Percentiles rank a stretch among this genome's conserved stretches.
Evolutionary conservation across 208 protist species (phyloP).

Genomic region (Wallacemonas sp.): DNA sequence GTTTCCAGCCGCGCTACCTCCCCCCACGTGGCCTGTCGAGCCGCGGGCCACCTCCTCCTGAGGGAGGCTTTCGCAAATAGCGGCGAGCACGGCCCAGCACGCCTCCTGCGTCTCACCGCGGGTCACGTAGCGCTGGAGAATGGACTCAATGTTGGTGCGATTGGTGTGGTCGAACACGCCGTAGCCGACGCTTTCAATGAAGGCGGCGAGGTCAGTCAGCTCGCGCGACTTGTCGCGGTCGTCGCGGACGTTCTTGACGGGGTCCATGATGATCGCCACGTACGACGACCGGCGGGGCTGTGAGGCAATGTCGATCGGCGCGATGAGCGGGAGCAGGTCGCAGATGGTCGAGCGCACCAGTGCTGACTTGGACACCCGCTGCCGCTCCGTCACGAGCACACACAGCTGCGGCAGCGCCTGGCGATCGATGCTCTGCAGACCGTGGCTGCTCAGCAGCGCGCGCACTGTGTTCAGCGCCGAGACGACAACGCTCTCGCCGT

Average conservation of each 20-base stretch:
- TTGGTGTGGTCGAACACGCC: slow-evolving; percentile 81
- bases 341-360: slow-evolving; percentile 79
- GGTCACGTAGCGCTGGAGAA: slow-evolving; percentile 87
- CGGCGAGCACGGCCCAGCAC: slow-evolving; percentile 87
- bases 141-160: slow-evolving; percentile 84
- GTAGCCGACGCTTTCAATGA: slow-evolving; percentile 83
- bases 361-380: slow-evolving; percentile 75
- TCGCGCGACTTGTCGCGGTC: slow-evolving; percentile 80
- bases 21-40: too few relatives aligned
- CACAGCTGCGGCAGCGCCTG: slow-evolving; percentile 79
- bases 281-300: slow-evolving; percentile 72
- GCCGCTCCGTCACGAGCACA: slow-evolving; percentile 86
- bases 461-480: slow-evolving; percentile 73
- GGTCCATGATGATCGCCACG: slow-evolving; percentile 90
- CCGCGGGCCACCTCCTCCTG: slow-evolving; percentile 5
- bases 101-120: slow-evolving; percentile 82
- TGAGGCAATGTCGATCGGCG: slow-evolving; percentile 69
- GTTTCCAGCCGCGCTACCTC: too few relatives aligned
- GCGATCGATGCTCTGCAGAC: slow-evolving; percentile 75
- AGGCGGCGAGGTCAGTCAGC: slow-evolving; percentile 81
- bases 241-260: slow-evolving; percentile 91
- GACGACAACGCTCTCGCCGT: slow-evolving; percentile 82
- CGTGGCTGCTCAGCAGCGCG: slow-evolving; percentile 76
- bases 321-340: slow-evolving; percentile 88
- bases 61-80: slow-evolving; percentile 53